Conservation (phyloP, 164 flowering plant species). For the Akebia trifoliata region DNA sequence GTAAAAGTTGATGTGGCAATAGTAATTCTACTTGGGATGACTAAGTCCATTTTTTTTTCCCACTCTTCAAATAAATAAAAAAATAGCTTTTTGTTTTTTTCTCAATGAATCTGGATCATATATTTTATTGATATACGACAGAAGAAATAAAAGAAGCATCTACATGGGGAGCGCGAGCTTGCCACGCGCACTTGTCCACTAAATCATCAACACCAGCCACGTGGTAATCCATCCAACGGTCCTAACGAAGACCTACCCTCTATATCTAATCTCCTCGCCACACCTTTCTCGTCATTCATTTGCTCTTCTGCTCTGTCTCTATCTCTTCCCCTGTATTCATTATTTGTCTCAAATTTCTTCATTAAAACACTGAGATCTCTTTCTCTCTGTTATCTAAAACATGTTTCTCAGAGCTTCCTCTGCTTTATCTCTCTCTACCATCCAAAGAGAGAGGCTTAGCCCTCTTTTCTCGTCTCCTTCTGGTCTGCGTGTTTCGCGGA, state of each 20-base stretch:
- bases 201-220: slow-evolving; percentile 46
- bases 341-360: neutral
- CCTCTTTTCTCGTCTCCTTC: slow-evolving; percentile 18
- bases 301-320: neutral
- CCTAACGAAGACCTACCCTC: slow-evolving; percentile 5
- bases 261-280: slow-evolving; percentile 9
- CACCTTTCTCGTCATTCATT: slow-evolving; percentile 1
- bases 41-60: no score
- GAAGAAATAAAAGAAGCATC: slow-evolving; percentile 11
- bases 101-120: no score
- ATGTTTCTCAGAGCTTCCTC: slow-evolving; percentile 51
- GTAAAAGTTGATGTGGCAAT: no score
- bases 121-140: no score
- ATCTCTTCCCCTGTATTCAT: neutral
- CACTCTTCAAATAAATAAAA: no score
- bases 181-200: slow-evolving; percentile 56
- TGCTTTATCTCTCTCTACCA: slow-evolving; percentile 27
- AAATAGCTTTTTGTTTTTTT: no score
- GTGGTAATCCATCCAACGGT: slow-evolving; percentile 32
- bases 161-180: slow-evolving; percentile 38
- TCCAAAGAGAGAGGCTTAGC: slow-evolving; percentile 15
- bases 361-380: neutral
- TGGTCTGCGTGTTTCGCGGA: slow-evolving; percentile 2
- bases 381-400: neutral
- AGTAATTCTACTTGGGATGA: no score